Evolutionary conservation across 495 filamentous ascomycete species (phyloP).

Genomic region (Penicillium antarcticum): DNA sequence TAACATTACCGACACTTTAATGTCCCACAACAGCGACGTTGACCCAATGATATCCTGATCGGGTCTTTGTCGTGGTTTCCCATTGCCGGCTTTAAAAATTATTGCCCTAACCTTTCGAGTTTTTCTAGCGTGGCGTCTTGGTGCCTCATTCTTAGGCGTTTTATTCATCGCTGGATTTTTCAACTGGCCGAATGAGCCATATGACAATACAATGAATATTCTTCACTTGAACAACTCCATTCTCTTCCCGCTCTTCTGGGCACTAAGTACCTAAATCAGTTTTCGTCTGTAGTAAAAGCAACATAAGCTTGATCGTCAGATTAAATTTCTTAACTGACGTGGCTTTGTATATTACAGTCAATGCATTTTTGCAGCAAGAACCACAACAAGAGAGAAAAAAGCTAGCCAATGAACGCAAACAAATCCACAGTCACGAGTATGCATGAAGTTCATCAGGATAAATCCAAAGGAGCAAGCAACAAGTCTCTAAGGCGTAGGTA

Average conservation of each 20-base stretch:
- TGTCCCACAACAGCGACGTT: conserved; percentile 47
- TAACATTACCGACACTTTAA: conserved; percentile 36
- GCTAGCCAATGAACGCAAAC: background rate
- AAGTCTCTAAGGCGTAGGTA: background rate
- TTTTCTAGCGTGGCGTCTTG: conserved; percentile 18
- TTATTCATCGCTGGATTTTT: background rate
- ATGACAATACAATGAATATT: background rate
- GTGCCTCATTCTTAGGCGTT: conserved; percentile 2
- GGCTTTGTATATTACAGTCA: background rate
- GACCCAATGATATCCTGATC: conserved; percentile 59
- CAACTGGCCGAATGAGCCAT: background rate
- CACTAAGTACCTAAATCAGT: too few relatives aligned
- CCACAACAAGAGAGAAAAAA: background rate
- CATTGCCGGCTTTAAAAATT: background rate
- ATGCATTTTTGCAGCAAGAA: background rate
- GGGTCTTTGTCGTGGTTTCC: background rate
- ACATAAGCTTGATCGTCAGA: too few relatives aligned
- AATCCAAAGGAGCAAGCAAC: background rate
- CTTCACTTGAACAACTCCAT: too few relatives aligned
- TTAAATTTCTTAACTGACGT: background rate
- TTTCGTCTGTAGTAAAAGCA: too few relatives aligned
- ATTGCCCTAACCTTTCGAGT: background rate
- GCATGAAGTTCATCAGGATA: background rate
- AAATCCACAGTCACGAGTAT: background rate
- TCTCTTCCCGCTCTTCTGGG: too few relatives aligned